These are phyloP conservation scores for Ehretia macrophylla DNA, from an alignment of 257 asterid species.

Conservation along the genomic window DNA sequence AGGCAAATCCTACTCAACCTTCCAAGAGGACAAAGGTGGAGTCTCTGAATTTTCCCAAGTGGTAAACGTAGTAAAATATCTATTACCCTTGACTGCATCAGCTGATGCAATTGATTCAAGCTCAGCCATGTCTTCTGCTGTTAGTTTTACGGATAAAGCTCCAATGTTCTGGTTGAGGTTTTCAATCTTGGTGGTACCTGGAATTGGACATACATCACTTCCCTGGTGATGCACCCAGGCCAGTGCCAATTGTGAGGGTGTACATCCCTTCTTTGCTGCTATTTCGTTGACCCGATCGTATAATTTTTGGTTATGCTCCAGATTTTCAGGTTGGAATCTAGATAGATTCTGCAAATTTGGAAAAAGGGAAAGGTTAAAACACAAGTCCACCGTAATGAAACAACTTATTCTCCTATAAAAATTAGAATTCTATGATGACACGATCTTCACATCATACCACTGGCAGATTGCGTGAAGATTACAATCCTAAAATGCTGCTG, in stretches of 20 bases:
- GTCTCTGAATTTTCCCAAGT: constrained; percentile 23
- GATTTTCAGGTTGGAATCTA: constrained; percentile 35
- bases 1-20: not conserved
- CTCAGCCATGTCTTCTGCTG: constrained; percentile 19
- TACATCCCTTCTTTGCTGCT: constrained; percentile 43
- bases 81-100: constrained; percentile 18
- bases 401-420: too few relatives aligned
- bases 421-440: too few relatives aligned
- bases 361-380: too few relatives aligned
- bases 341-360: constrained; percentile 23
- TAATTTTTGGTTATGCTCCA: constrained; percentile 34
- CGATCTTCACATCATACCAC: too few relatives aligned
- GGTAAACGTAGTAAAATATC: not conserved
- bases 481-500: too few relatives aligned
- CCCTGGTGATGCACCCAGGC: constrained; percentile 64
- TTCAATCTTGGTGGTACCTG: constrained; percentile 41
- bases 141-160: constrained; percentile 20
- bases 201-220: constrained; percentile 41
- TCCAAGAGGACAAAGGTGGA: constrained; percentile 31
- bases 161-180: constrained; percentile 32
- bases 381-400: too few relatives aligned
- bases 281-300: constrained; percentile 27
- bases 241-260: constrained; percentile 48
- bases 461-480: too few relatives aligned
- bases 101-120: constrained; percentile 18